A percentile compares a stretch with the other conserved stretches of the same genome.
phyloP scores from a whole-genome alignment of 257 asterid species.

The Nicotiana obtusifolia region DNA sequence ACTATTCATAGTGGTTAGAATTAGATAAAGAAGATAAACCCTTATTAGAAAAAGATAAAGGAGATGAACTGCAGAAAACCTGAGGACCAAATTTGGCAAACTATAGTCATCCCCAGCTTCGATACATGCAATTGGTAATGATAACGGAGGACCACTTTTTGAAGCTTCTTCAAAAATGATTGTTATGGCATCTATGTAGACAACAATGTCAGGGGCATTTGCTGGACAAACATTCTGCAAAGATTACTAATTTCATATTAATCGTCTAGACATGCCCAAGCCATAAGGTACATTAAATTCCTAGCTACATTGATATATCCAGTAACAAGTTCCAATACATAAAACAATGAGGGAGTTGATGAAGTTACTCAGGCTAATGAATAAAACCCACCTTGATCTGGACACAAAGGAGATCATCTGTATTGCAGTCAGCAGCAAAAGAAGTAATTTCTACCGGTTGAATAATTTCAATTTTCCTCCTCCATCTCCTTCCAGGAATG shows the following conservation, averaged over 20 bases:
- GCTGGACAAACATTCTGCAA: conserved; percentile 88
- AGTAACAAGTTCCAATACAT: neutral
- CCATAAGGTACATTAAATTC: neutral
- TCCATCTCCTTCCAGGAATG: conserved; percentile 95
- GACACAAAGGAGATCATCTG: conserved; percentile 91
- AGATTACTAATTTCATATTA: conserved; percentile 15
- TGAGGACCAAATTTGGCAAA: conserved; percentile 85
- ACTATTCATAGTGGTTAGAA: neutral
- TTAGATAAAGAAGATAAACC: neutral
- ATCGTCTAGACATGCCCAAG: neutral
- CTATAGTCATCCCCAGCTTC: conserved; percentile 79
- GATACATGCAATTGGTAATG: conserved; percentile 75
- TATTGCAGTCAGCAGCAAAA: conserved; percentile 78
- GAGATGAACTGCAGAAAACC: conserved; percentile 37
- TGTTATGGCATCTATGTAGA: conserved; percentile 80
- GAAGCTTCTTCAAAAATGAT: conserved; percentile 88
- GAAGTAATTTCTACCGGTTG: conserved; percentile 84
- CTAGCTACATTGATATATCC: neutral
- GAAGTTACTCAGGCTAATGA: conserved; percentile 9
- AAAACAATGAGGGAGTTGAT: neutral
- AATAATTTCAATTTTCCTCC: conserved; percentile 85
- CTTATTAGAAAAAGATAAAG: neutral
- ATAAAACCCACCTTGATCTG: conserved; percentile 62
- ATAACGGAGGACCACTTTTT: conserved; percentile 67
- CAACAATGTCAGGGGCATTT: conserved; percentile 65